phyloP scores from a whole-genome alignment of 306 rosid species.

The Vigna unguiculata region DNA sequence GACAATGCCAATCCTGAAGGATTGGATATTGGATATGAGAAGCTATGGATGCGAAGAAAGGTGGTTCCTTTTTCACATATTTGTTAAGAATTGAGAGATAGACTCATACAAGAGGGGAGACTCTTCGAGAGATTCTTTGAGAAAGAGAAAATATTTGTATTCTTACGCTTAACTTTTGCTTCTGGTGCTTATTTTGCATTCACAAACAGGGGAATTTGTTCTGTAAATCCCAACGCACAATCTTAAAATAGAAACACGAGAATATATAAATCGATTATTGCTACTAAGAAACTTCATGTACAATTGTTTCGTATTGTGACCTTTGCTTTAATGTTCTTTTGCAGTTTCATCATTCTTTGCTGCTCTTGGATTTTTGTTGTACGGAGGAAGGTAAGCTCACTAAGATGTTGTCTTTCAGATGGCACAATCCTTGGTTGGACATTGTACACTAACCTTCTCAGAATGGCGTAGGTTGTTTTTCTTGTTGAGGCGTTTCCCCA shows the following conservation, averaged over 20 bases:
- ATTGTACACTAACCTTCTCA: slow-evolving; percentile 16
- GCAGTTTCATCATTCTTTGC: slow-evolving; percentile 73
- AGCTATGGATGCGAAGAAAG: too few species aligned
- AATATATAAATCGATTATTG: not conserved
- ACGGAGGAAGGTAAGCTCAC: slow-evolving; percentile 80
- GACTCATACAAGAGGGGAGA: too few species aligned
- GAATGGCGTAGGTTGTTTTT: slow-evolving; percentile 64
- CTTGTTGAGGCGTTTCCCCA: slow-evolving; percentile 77
- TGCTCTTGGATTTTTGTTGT: slow-evolving; percentile 75
- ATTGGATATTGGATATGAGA: too few species aligned
- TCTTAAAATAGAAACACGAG: slow-evolving; percentile 26
- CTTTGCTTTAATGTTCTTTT: slow-evolving; percentile 41
- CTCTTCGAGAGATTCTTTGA: too few species aligned
- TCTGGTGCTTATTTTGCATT: too few species aligned
- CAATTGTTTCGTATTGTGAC: slow-evolving; percentile 29
- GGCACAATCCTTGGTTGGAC: not conserved
- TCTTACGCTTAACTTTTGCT: too few species aligned
- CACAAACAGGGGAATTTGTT: too few species aligned
- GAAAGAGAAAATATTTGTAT: too few species aligned
- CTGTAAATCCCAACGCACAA: too few species aligned
- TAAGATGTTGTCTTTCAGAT: not conserved
- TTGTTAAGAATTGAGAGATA: too few species aligned
- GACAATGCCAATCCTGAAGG: too few species aligned
- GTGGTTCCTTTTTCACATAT: too few species aligned
- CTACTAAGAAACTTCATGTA: not conserved